Evolutionary conservation across 176 grass and related monocot species (phyloP).

Genomic region (Rhynchospora breviuscula): DNA sequence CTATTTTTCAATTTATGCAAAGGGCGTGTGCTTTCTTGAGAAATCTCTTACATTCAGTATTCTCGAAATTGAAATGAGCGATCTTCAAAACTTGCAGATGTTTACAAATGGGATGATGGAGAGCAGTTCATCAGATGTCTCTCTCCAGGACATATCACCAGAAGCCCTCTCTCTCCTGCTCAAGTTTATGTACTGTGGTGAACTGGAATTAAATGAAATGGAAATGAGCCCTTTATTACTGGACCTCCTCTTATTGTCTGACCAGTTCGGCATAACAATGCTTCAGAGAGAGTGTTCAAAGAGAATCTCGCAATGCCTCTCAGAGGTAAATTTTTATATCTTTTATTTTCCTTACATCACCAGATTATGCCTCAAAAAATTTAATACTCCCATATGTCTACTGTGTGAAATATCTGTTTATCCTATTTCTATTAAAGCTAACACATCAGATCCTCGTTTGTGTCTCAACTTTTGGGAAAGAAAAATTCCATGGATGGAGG

Average conservation of each 20-base stretch:
- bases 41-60: conserved; percentile 3
- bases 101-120: conserved; percentile 98
- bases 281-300: conserved; percentile 91
- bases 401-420: background rate
- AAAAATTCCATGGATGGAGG: background rate
- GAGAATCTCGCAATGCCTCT: conserved; percentile 63
- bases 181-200: conserved; percentile 75
- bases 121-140: conserved; percentile 57
- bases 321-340: conserved; percentile 50
- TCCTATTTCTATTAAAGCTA: background rate
- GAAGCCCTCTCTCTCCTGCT: conserved; percentile 72
- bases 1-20: background rate
- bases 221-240: conserved; percentile 46
- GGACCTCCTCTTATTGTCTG: conserved; percentile 65
- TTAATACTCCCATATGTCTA: background rate
- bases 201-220: conserved; percentile 42
- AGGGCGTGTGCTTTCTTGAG: background rate
- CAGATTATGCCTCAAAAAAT: background rate
- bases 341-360: background rate
- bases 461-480: background rate
- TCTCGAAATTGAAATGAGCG: conserved; percentile 7
- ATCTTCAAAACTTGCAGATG: conserved; percentile 50
- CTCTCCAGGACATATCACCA: conserved; percentile 50
- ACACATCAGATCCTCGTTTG: background rate
- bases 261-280: conserved; percentile 66